Percentiles rank a stretch among this genome's conserved stretches.
Conservation (phyloP, 306 rosid genomes). For the Vicia sativa region DNA sequence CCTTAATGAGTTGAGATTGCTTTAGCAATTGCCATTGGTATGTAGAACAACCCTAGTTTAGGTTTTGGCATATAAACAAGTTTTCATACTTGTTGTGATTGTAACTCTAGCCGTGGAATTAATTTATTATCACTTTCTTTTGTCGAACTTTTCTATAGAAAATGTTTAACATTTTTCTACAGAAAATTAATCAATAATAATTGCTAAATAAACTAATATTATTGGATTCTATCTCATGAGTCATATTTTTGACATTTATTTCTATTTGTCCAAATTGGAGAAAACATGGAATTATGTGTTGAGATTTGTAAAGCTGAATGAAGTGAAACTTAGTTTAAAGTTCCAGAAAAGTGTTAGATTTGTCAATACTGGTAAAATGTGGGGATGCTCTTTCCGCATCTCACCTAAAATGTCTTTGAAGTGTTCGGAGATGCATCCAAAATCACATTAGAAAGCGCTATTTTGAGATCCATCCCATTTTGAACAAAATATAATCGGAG, state of each 20-base stretch:
- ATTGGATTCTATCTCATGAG: neutral
- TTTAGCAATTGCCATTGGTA: slow-evolving; percentile 29
- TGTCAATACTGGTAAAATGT: too few species aligned
- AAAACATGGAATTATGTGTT: too few species aligned
- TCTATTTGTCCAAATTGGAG: too few species aligned
- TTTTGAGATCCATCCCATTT: too few species aligned
- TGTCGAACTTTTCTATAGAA: neutral
- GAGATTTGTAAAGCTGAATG: too few species aligned
- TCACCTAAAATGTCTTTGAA: too few species aligned
- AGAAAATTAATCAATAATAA: neutral
- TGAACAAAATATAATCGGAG: too few species aligned
- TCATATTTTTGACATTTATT: neutral
- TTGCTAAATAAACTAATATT: neutral
- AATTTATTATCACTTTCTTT: neutral
- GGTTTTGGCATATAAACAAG: slow-evolving; percentile 21
- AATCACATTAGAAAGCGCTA: too few species aligned
- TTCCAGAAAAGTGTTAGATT: too few species aligned
- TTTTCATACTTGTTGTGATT: slow-evolving; percentile 29
- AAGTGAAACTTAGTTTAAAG: too few species aligned
- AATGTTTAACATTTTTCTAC: neutral
- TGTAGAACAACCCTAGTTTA: slow-evolving; percentile 32
- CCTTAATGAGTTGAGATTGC: slow-evolving; percentile 3
- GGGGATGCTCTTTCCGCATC: too few species aligned
- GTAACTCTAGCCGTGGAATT: slow-evolving; percentile 44
- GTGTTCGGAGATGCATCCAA: too few species aligned